Evolutionary conservation across 345 rosid genomes (phyloP), one percentile per base, ranked within the genome.

Genomic region (Durio zibethinus): DNA sequence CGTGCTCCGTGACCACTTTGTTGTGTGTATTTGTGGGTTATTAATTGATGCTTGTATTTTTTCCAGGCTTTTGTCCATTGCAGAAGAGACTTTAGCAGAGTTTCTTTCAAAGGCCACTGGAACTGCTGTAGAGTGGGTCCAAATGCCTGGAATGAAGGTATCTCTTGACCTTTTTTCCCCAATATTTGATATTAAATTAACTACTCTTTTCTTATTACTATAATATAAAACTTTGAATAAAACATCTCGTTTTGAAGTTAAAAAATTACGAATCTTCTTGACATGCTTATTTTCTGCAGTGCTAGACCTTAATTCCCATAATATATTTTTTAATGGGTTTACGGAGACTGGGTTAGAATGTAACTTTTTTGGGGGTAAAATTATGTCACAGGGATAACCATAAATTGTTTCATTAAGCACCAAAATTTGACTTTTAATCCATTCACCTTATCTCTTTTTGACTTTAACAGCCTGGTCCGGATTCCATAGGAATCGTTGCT

Each of bases 61-160:
- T 71, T 71, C 42, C 89, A 94, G 99, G 85, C 98, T 97, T 87
- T 90, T 97, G 98, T 90, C 99, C 72, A 63, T 75, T 75, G 78
- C 78, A 75, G 78, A 97, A 91, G 98, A 97, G 85, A 91, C 98
- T 90, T 91, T 97, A 94, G 90, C 98, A 92, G 98, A 97, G 93
- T 97, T 94, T 94, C 97, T 97, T 91, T 97, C 99, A 78, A 97
- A 97, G 99, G 99, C 99, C 81, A 97, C 98, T 88, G 99, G 99
- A 91, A 97, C 99, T 83, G 98, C 99, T 84, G 96, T 97, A 68
- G 99, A 97, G 98, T 97, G 99, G 99, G 94, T 97, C 84, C 99
- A 97, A 89, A 97, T 94, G 98, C 99, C 98, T 91, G 98, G 99
- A 94, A 97, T 94, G 99, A 97, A 97, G 99, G 99, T 92, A 63